phyloP scores from a whole-genome alignment of 2,329 filamentous ascomycete species.

The Alternaria triticimaculans region DNA sequence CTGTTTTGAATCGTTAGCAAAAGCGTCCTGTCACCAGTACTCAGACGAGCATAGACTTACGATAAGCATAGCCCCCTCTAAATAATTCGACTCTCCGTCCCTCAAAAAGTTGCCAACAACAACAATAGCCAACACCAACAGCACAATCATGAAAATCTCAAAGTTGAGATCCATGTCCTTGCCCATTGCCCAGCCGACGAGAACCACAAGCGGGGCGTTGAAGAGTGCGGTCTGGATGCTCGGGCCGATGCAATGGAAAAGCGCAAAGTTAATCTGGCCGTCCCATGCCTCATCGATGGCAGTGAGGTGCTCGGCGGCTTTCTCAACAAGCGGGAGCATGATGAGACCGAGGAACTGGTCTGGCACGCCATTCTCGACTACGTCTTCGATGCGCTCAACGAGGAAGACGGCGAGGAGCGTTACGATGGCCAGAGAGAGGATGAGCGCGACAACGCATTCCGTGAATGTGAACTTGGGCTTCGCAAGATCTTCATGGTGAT shows the following conservation, averaged over 20 bases:
- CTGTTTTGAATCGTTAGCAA: conserved; percentile 11
- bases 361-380: conserved; percentile 60
- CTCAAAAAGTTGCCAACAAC: conserved; percentile 87
- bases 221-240: conserved; percentile 90
- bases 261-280: conserved; percentile 80
- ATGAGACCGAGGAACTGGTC: conserved; percentile 72
- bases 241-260: conserved; percentile 84
- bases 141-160: conserved; percentile 82
- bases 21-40: not conserved
- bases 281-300: conserved; percentile 86
- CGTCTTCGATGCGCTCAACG: conserved; percentile 73
- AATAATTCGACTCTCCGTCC: conserved; percentile 88
- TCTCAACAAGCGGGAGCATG: conserved; percentile 81
- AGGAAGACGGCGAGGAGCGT: conserved; percentile 75
- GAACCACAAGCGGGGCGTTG: conserved; percentile 81
- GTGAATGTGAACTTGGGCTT: conserved; percentile 77
- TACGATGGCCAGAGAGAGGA: conserved; percentile 70
- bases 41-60: conserved; percentile 18
- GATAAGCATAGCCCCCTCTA: conserved; percentile 83
- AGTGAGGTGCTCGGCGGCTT: conserved; percentile 84
- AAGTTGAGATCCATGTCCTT: conserved; percentile 82
- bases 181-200: conserved; percentile 79
- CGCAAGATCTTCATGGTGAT: conserved; percentile 64
- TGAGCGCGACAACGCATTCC: conserved; percentile 72
- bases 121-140: conserved; percentile 82